Conservation (phyloP, 176 grass and related monocot genomes). For the Paspalum notatum region DNA sequence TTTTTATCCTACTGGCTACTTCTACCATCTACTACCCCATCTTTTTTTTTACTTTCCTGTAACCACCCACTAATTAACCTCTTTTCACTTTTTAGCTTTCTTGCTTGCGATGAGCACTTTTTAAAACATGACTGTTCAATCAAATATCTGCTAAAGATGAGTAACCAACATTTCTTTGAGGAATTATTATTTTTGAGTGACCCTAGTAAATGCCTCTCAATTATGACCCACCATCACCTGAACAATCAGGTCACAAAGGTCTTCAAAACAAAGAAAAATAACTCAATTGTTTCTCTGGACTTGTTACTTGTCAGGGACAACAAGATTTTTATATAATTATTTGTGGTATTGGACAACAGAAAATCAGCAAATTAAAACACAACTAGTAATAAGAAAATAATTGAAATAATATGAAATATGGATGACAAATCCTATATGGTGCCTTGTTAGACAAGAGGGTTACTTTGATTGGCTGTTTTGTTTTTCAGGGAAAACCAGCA, state of each 20-base stretch:
- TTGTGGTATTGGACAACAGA: neutral
- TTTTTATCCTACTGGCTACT: constrained; percentile 54
- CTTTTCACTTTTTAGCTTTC: constrained; percentile 38
- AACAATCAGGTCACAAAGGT: neutral
- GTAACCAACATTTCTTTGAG: neutral
- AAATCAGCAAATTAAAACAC: neutral
- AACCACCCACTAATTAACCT: constrained; percentile 53
- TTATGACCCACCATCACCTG: neutral
- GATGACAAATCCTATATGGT: constrained; percentile 30
- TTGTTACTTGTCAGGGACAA: neutral
- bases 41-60: constrained; percentile 46
- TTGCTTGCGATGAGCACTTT: neutral
- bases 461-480: constrained; percentile 27
- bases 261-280: neutral
- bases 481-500: constrained; percentile 15
- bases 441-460: constrained; percentile 29
- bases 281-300: neutral
- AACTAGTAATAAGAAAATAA: constrained; percentile 23
- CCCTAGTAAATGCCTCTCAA: neutral
- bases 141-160: neutral
- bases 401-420: constrained; percentile 20
- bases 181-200: neutral
- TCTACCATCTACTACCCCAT: constrained; percentile 29
- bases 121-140: constrained; percentile 16
- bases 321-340: neutral